Evolutionary conservation across 306 rosid species (phyloP), one percentile per base, ranked within the genome.

Genomic region (Fragaria ananassa): DNA sequence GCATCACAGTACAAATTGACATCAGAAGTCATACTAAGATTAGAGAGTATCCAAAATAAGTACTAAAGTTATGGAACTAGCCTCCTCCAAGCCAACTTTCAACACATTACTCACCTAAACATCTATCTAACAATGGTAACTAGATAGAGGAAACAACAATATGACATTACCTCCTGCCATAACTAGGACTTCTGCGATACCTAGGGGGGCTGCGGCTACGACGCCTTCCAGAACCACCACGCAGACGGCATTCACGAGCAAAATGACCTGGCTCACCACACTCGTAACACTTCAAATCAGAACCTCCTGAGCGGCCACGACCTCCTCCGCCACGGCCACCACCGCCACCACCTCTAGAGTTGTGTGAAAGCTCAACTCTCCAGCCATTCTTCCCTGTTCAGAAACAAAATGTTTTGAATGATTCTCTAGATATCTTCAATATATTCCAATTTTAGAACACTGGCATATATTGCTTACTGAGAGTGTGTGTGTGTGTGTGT

Each of bases 231-330:
- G 93, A 84, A 76, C 96, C 96, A 79, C 97, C 97, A 76, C 98
- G 97, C 65, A 77, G 18, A 74, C 96, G 97, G 29, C 98, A 95
- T 78, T 95, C 98, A 42, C 98, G 97, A 58, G 98, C 98, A 88
- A 95, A 95, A 74, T 95, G 98, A 56, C 98, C 98, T 57, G 98
- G 93, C 81, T 95, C 98, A 84, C 98, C 98, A 82, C 98, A 95
- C 86, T 95, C 98, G 0, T 95, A 95, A 74, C 99, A 95, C 76
- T 95, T 95, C 91, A 95, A 78, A 86, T 92, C 99, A 83, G 99
- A 95, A 74, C 99, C 97, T 2, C 99, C 97, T 50, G 91, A 84
- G 2, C 99, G 93, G 50, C 99, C 97, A 70, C 96, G 87, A 2
- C 97, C 97, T 0, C 93, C 96, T 60, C 95, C 96, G 25, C 95